Percentiles rank a stretch among this genome's conserved stretches.
Conservation (phyloP, 1,284 basidiomycete genomes). For the Microbotryomycetes sp. region DNA sequence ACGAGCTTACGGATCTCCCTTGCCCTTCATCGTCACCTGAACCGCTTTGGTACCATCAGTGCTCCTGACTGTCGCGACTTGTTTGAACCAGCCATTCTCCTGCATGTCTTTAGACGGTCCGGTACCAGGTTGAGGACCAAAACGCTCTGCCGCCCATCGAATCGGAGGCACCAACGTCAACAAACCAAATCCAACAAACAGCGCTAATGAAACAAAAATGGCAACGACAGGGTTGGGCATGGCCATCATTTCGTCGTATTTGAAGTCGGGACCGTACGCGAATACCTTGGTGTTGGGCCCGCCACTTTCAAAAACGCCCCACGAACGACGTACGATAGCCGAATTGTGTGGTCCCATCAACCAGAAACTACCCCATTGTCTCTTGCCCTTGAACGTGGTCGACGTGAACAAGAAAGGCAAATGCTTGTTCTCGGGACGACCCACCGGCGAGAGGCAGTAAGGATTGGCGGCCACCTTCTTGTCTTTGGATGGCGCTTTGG, state of each 20-base stretch:
- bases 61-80: constrained; percentile 32
- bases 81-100: constrained; percentile 35
- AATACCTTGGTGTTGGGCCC: background rate
- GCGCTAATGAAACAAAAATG: constrained; percentile 29
- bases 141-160: constrained; percentile 29
- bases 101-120: constrained; percentile 30
- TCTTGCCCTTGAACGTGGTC: constrained; percentile 1
- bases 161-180: constrained; percentile 29
- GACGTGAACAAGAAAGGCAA: constrained; percentile 6
- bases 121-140: constrained; percentile 34
- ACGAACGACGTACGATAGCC: constrained; percentile 33
- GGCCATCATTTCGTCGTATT: constrained; percentile 28
- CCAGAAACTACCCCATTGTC: constrained; percentile 26
- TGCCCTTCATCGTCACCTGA: constrained; percentile 28
- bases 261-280: constrained; percentile 18
- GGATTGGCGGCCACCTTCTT: constrained; percentile 16
- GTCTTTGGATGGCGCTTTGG: constrained; percentile 1
- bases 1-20: constrained; percentile 34
- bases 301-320: constrained; percentile 36
- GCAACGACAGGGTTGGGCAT: constrained; percentile 26
- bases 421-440: constrained; percentile 4
- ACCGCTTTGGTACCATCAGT: constrained; percentile 30
- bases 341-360: constrained; percentile 32
- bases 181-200: constrained; percentile 36
- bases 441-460: constrained; percentile 28